A percentile compares a stretch with the other conserved stretches of the same genome.
phyloP scores from a whole-genome alignment of 805 yeast species.

The Saccharomycopsis sp. region DNA sequence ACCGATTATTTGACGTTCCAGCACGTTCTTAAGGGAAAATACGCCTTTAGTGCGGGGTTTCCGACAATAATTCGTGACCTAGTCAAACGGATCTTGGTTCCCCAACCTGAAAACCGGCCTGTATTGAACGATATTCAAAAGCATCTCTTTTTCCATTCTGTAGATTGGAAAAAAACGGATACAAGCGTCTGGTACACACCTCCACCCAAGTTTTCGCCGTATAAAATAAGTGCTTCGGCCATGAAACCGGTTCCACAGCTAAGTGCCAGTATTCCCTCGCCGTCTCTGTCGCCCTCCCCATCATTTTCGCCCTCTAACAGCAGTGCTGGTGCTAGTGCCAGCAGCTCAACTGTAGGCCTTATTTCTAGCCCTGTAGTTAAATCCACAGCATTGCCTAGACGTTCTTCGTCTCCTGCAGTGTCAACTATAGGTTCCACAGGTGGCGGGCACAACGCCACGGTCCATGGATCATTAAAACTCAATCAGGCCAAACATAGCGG shows the following conservation, averaged over 20 bases:
- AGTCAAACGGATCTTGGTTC: slow-evolving; percentile 58
- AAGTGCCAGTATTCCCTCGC: not conserved
- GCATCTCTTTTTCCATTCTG: slow-evolving; percentile 55
- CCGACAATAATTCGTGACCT: slow-evolving; percentile 68
- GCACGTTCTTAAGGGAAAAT: slow-evolving; percentile 72
- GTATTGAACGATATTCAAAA: slow-evolving; percentile 49
- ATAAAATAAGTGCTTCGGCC: slow-evolving; percentile 66
- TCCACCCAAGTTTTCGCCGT: slow-evolving; percentile 66
- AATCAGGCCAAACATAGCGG: not conserved
- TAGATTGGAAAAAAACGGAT: slow-evolving; percentile 48
- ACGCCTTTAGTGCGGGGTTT: slow-evolving; percentile 80
- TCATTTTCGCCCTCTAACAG: not conserved
- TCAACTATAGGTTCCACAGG: not conserved
- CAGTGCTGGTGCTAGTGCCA: not conserved
- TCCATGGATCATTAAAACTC: not conserved
- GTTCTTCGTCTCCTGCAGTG: not conserved
- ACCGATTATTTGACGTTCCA: slow-evolving; percentile 79
- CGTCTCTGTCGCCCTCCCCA: not conserved
- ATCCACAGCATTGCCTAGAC: not conserved
- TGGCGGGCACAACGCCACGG: not conserved
- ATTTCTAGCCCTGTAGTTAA: not conserved
- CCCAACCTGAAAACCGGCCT: slow-evolving; percentile 58
- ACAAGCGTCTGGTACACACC: slow-evolving; percentile 48
- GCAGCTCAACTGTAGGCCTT: not conserved
- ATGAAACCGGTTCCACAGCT: slow-evolving; percentile 67